Conservation (phyloP, 148 eudicot genomes). For the Drosera capensis region DNA sequence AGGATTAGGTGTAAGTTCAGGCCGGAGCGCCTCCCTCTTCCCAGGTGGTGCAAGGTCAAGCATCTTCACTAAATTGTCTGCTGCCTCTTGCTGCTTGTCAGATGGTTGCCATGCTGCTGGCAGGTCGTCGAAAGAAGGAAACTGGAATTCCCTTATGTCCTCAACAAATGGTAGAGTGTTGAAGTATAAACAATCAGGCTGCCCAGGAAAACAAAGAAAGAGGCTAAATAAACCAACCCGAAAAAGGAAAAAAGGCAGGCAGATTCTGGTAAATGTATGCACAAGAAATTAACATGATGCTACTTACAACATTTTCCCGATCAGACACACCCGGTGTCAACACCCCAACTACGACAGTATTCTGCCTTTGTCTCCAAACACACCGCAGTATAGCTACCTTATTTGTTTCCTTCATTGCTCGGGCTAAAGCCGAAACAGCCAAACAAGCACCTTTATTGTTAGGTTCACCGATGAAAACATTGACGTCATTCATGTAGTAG, state of each 20-base stretch:
- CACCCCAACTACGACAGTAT: conserved; percentile 72
- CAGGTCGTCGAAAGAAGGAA: conserved; percentile 76
- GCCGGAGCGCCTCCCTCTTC: conserved; percentile 58
- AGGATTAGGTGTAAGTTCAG: conserved; percentile 89
- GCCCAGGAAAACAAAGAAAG: conserved; percentile 15
- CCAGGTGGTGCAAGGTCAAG: conserved; percentile 78
- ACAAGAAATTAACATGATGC: neutral
- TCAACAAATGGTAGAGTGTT: conserved; percentile 91
- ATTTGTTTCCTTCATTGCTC: conserved; percentile 86
- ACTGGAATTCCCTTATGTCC: conserved; percentile 93
- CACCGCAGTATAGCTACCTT: conserved; percentile 92
- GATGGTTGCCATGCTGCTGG: conserved; percentile 69
- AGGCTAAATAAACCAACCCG: neutral
- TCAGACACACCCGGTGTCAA: conserved; percentile 75
- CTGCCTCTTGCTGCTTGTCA: conserved; percentile 68
- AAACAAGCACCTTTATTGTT: conserved; percentile 55
- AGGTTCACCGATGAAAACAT: conserved; percentile 84
- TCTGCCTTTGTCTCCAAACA: conserved; percentile 94
- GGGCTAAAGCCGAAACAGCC: conserved; percentile 84
- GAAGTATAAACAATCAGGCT: conserved; percentile 97
- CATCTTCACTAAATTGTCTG: conserved; percentile 80
- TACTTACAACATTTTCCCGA: conserved; percentile 58
- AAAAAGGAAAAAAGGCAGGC: neutral
- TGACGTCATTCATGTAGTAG: conserved; percentile 87
- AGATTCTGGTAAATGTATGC: neutral